Conservation (phyloP, 805 yeast genomes). For the Pichia insulana region DNA sequence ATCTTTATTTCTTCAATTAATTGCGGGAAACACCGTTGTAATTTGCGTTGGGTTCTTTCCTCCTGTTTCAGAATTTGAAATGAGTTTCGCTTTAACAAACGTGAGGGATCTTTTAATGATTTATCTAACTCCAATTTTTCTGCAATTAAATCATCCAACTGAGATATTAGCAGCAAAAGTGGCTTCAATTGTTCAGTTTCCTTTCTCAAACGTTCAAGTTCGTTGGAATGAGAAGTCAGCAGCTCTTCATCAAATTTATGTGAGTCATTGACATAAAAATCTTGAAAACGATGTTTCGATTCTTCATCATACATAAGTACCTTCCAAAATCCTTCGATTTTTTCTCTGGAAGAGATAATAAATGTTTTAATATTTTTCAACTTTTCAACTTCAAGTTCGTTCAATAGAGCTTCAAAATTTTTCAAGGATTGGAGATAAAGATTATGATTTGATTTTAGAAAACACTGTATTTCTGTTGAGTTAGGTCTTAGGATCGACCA, state of each 20-base stretch:
- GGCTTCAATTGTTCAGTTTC: conserved; percentile 45
- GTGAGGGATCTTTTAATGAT: conserved; percentile 70
- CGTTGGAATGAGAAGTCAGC: conserved; percentile 55
- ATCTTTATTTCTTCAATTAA: conserved; percentile 43
- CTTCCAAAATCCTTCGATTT: conserved; percentile 56
- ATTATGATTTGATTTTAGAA: conserved; percentile 35
- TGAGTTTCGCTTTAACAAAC: conserved; percentile 66
- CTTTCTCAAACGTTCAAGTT: conserved; percentile 42
- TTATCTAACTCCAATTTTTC: conserved; percentile 59
- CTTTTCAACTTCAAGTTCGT: conserved; percentile 50
- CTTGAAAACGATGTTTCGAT: conserved; percentile 41
- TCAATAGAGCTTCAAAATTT: conserved; percentile 47
- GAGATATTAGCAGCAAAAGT: conserved; percentile 46
- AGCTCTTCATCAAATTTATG: conserved; percentile 45
- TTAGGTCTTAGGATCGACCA: conserved; percentile 38
- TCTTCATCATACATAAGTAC: conserved; percentile 47
- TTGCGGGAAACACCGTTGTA: conserved; percentile 61
- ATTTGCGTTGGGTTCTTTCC: conserved; percentile 62
- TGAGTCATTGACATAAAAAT: conserved; percentile 31
- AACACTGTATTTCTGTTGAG: conserved; percentile 23
- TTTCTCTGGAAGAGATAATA: conserved; percentile 50
- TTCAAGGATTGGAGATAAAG: conserved; percentile 40
- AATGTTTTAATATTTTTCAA: conserved; percentile 58
- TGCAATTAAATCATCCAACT: conserved; percentile 43
- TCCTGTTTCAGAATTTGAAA: conserved; percentile 75